Evolutionary conservation across 257 asterid species (phyloP).

Genomic region (Nicotiana tabacum): DNA sequence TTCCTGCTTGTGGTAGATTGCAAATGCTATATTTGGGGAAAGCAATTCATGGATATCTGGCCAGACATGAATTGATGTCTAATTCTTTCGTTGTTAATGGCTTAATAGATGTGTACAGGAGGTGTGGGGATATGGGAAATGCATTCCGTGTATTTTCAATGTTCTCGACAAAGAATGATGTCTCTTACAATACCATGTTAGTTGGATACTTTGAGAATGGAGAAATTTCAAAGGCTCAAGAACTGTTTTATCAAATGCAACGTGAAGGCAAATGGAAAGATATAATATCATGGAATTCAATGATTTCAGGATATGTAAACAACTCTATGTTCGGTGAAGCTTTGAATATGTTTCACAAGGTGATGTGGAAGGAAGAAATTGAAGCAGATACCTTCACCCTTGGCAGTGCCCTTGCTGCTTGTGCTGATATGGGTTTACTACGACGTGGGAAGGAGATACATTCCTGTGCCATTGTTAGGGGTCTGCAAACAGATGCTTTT

Average conservation of each 20-base stretch:
- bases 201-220: slow-evolving; percentile 64
- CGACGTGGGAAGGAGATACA: slow-evolving; percentile 52
- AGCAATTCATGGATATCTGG: slow-evolving; percentile 65
- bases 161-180: slow-evolving; percentile 52
- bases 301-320: slow-evolving; percentile 73
- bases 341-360: slow-evolving; percentile 30
- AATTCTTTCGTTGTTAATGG: slow-evolving; percentile 68
- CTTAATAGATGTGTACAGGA: slow-evolving; percentile 64
- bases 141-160: slow-evolving; percentile 49
- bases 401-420: slow-evolving; percentile 56
- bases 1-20: slow-evolving; percentile 71
- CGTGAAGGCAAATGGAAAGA: slow-evolving; percentile 38
- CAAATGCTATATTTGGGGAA: slow-evolving; percentile 44
- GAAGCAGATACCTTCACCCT: slow-evolving; percentile 66
- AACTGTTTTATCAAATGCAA: slow-evolving; percentile 58
- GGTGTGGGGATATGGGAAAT: slow-evolving; percentile 51
- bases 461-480: slow-evolving; percentile 50
- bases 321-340: slow-evolving; percentile 52
- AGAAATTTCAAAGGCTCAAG: slow-evolving; percentile 45
- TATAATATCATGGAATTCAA: slow-evolving; percentile 70
- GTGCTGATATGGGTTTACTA: slow-evolving; percentile 38
- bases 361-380: slow-evolving; percentile 31
- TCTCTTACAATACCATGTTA: slow-evolving; percentile 70
- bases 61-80: slow-evolving; percentile 50
- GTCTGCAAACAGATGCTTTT: slow-evolving; percentile 47